Percentiles rank a stretch among this genome's conserved stretches.
phyloP scores from a whole-genome alignment of 176 grass and related monocot genomes.

The Puccinellia tenuiflora region DNA sequence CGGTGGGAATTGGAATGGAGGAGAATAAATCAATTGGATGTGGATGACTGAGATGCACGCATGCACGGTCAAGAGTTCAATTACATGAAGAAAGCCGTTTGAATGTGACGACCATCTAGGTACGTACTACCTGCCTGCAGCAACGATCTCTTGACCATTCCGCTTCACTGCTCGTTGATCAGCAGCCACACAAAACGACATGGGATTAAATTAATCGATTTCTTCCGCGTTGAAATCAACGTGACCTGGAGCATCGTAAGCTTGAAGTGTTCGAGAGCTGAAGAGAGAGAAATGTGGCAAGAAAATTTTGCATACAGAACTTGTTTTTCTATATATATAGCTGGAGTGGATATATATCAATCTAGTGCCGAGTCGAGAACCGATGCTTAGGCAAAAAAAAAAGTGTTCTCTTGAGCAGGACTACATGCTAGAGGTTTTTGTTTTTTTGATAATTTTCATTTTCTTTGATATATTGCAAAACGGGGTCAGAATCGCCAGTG shows the following conservation, averaged over 20 bases:
- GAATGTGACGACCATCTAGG: conserved; percentile 7
- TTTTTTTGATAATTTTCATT: too few relatives aligned
- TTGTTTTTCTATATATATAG: neutral
- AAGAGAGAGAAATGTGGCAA: neutral
- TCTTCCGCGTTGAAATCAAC: neutral
- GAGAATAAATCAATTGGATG: conserved; percentile 14
- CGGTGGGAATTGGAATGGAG: neutral
- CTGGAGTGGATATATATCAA: neutral
- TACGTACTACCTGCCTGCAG: neutral
- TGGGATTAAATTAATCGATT: neutral
- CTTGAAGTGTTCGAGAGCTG: neutral
- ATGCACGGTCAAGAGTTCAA: conserved; percentile 9
- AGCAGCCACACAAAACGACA: conserved; percentile 2
- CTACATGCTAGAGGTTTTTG: too few relatives aligned
- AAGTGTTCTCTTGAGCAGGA: neutral
- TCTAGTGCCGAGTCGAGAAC: neutral
- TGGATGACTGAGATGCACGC: neutral
- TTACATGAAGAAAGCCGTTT: conserved; percentile 31
- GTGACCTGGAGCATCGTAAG: neutral
- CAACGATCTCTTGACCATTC: conserved; percentile 30
- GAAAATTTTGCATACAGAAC: neutral
- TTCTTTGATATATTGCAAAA: too few relatives aligned
- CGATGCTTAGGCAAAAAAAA: neutral
- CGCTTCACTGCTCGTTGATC: neutral
- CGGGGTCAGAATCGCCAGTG: too few relatives aligned